A percentile compares a stretch with the other conserved stretches of the same genome.
Conservation (phyloP, 1,139 yeast genomes). For the Zygosaccharomyces sapae region DNA sequence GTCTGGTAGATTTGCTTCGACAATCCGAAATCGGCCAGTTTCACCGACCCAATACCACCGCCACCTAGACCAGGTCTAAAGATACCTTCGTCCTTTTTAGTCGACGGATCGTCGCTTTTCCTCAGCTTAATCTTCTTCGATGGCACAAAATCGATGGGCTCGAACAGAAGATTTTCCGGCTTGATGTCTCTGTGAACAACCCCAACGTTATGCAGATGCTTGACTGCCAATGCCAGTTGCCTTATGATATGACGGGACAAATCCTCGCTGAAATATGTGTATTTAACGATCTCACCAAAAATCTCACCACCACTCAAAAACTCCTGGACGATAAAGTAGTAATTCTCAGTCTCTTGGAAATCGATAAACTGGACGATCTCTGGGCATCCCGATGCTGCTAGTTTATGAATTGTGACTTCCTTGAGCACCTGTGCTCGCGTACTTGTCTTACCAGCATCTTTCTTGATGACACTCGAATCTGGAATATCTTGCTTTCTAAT, state of each 20-base stretch:
- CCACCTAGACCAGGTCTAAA: slow-evolving; percentile 77
- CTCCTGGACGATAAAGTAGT: slow-evolving; percentile 79
- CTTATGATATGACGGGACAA: slow-evolving; percentile 77
- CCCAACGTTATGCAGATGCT: slow-evolving; percentile 77
- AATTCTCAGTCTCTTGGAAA: slow-evolving; percentile 57
- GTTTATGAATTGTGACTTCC: slow-evolving; percentile 63
- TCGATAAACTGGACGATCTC: slow-evolving; percentile 70
- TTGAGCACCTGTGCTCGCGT: slow-evolving; percentile 51
- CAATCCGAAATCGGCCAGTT: slow-evolving; percentile 88
- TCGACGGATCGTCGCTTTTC: slow-evolving; percentile 64
- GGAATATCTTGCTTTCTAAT: slow-evolving; percentile 63
- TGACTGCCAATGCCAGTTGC: slow-evolving; percentile 79
- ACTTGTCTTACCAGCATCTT: slow-evolving; percentile 24
- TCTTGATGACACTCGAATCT: slow-evolving; percentile 17
- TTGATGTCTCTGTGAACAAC: slow-evolving; percentile 94
- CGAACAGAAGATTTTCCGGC: slow-evolving; percentile 85
- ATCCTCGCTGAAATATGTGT: slow-evolving; percentile 85
- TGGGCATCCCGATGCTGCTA: slow-evolving; percentile 45
- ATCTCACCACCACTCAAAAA: slow-evolving; percentile 91
- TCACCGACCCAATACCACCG: slow-evolving; percentile 82
- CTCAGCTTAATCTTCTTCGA: slow-evolving; percentile 49
- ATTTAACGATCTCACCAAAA: slow-evolving; percentile 86
- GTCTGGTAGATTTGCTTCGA: slow-evolving; percentile 74
- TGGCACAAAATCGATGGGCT: slow-evolving; percentile 66
- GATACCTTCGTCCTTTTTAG: slow-evolving; percentile 82